Percentiles rank a stretch among this genome's conserved stretches.
Evolutionary conservation across 2,329 filamentous ascomycete species (phyloP).

Genomic region (Cladosporium sp.): DNA sequence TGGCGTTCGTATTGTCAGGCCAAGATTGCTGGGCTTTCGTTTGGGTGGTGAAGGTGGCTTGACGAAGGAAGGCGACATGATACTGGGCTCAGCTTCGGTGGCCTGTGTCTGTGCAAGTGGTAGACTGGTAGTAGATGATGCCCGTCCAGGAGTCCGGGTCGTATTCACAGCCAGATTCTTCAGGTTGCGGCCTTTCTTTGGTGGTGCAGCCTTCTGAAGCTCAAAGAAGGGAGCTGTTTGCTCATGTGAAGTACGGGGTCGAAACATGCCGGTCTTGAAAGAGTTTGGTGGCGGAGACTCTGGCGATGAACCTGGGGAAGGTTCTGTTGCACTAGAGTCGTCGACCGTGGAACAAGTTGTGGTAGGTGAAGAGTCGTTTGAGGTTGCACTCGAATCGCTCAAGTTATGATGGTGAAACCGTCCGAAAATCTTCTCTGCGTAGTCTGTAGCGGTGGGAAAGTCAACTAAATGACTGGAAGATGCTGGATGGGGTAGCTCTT

Average conservation of each 20-base stretch:
- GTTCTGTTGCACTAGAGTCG: slow-evolving; percentile 85
- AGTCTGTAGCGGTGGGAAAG: slow-evolving; percentile 26
- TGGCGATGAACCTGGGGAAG: slow-evolving; percentile 87
- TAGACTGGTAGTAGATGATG: slow-evolving; percentile 39
- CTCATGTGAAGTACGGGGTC: slow-evolving; percentile 53
- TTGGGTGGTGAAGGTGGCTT: slow-evolving; percentile 71
- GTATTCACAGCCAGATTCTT: slow-evolving; percentile 81
- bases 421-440: slow-evolving; percentile 31
- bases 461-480: slow-evolving; percentile 20
- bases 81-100: slow-evolving; percentile 58
- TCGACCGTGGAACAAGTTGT: slow-evolving; percentile 92
- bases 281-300: slow-evolving; percentile 74
- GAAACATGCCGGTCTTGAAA: slow-evolving; percentile 60
- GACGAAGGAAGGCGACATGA: slow-evolving; percentile 75
- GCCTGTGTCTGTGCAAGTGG: slow-evolving; percentile 37
- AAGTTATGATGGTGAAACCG: slow-evolving; percentile 68
- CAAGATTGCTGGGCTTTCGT: slow-evolving; percentile 75
- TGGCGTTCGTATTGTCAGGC: slow-evolving; percentile 71
- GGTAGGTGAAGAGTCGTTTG: slow-evolving; percentile 91
- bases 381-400: slow-evolving; percentile 77
- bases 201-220: slow-evolving; percentile 49
- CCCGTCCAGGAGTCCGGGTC: slow-evolving; percentile 49
- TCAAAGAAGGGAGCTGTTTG: slow-evolving; percentile 58
- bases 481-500: slow-evolving; percentile 30
- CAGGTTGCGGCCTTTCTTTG: slow-evolving; percentile 68